A percentile compares a stretch with the other conserved stretches of the same genome.
Evolutionary conservation across 1,284 basidiomycete species (phyloP).

Genomic region (Rhodotorula mucilaginosa): DNA sequence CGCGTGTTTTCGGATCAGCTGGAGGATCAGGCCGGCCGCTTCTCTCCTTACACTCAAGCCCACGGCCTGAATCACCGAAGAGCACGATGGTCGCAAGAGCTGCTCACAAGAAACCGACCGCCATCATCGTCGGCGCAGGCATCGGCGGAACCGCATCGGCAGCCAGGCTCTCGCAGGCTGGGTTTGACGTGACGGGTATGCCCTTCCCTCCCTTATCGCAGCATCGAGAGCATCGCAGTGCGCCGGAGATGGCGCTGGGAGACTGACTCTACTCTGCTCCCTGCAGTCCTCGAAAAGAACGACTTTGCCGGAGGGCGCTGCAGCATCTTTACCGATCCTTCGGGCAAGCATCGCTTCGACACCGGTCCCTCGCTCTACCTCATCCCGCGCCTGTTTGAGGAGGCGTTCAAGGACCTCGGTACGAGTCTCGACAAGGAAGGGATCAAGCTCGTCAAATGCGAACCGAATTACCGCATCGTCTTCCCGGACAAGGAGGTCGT

Average conservation of each 20-base stretch:
- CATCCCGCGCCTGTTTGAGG: constrained; percentile 54
- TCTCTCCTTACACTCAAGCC: background rate
- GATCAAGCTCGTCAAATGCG: constrained; percentile 52
- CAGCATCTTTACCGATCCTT: constrained; percentile 53
- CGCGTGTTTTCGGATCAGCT: background rate
- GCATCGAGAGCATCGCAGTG: background rate
- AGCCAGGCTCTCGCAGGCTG: constrained; percentile 53
- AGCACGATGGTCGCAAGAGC: constrained; percentile 1
- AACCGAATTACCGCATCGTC: constrained; percentile 54
- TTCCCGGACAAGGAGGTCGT: constrained; percentile 54
- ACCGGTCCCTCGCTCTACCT: constrained; percentile 41
- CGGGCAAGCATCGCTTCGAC: constrained; percentile 39
- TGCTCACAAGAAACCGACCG: constrained; percentile 17
- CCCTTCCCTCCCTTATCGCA: background rate
- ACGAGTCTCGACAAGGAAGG: constrained; percentile 51
- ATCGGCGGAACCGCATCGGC: constrained; percentile 55
- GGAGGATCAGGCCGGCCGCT: background rate
- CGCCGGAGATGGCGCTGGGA: constrained; percentile 41
- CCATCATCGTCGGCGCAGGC: constrained; percentile 52
- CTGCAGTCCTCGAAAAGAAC: constrained; percentile 46
- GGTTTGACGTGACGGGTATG: constrained; percentile 51
- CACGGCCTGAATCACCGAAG: background rate
- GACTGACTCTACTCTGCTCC: background rate
- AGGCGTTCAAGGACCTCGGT: constrained; percentile 54
- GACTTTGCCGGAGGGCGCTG: constrained; percentile 55